Evolutionary conservation across 164 flowering plant species (phyloP).

Genomic region (Vitis amurensis): DNA sequence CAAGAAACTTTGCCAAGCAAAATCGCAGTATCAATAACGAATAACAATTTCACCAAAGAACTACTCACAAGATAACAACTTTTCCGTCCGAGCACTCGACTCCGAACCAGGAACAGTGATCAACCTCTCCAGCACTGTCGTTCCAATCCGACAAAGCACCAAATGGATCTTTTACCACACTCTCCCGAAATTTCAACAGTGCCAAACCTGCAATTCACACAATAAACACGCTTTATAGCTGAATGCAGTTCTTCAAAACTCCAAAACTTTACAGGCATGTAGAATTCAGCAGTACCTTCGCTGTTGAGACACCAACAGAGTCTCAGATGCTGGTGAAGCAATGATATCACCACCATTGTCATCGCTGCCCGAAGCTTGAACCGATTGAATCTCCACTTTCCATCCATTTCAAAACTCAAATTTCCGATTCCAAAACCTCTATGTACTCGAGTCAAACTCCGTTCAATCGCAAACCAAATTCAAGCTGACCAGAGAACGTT

Average conservation of each 20-base stretch:
- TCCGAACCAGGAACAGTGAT: constrained; percentile 63
- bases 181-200: constrained; percentile 43
- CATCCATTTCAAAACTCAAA: constrained; percentile 11
- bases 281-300: constrained; percentile 32
- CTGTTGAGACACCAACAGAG: constrained; percentile 32
- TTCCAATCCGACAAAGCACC: constrained; percentile 48
- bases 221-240: background rate
- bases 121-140: constrained; percentile 20
- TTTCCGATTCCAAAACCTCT: background rate
- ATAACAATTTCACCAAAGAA: background rate
- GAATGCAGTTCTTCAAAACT: background rate
- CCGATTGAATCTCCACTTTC: constrained; percentile 19
- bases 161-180: constrained; percentile 46
- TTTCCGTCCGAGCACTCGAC: constrained; percentile 50
- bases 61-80: constrained; percentile 50
- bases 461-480: background rate
- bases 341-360: constrained; percentile 7
- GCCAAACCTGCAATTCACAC: constrained; percentile 41
- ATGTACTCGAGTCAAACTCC: background rate
- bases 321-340: constrained; percentile 15
- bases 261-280: background rate
- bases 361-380: constrained; percentile 7
- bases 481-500: background rate
- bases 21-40: too few species aligned
- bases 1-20: too few species aligned